Evolutionary conservation across 129 eudicot genomes (phyloP), one percentile per base, ranked within the genome.

Genomic region (Pulicaria dysenterica): DNA sequence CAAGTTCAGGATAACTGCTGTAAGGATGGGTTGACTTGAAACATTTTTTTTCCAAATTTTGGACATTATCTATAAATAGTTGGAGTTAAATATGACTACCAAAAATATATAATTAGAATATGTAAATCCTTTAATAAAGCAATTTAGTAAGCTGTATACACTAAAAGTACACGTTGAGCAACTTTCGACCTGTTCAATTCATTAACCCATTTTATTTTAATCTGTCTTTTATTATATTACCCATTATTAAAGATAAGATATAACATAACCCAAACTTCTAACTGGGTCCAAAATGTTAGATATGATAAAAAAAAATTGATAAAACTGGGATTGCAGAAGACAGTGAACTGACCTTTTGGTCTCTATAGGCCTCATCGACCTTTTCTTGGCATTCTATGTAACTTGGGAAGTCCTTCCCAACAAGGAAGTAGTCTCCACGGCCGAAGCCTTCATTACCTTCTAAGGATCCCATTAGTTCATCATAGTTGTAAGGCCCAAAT

Each of bases 361-460:
- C 95, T 71, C 81, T 69, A 81, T 93, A 93, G 9, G 98, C 96
- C 77, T 85, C 82, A 17, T 93, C 95, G 42, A 93, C 96, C 79
- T 85, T 83, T 42, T 93, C 96, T 77, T 89, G 98, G 88, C 98
- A 89, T 73, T 93, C 95, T 37, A 87, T 82, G 76, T 93, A 93
- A 66, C 96, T 87, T 3, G 98, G 98, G 74, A 93, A 93, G 83
- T 93, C 98, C 84, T 93, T 83, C 45, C 96, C 98, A 51, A 89
- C 96, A 44, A 93, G 98, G 72, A 93, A 93, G 76, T 93, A 93
- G 79, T 93, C 98, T 46, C 72, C 98, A 61, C 86, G 89, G 39
- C 98, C 98, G 61, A 71, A 93, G 66, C 98, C 98, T 83, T 93
- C 89, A 39, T 93, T 80, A 43, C 98, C 98, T 87, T 93, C 96